A percentile compares a stretch with the other conserved stretches of the same genome.
Conservation (phyloP, 495 filamentous ascomycete species). For the Evernia prunastri region DNA sequence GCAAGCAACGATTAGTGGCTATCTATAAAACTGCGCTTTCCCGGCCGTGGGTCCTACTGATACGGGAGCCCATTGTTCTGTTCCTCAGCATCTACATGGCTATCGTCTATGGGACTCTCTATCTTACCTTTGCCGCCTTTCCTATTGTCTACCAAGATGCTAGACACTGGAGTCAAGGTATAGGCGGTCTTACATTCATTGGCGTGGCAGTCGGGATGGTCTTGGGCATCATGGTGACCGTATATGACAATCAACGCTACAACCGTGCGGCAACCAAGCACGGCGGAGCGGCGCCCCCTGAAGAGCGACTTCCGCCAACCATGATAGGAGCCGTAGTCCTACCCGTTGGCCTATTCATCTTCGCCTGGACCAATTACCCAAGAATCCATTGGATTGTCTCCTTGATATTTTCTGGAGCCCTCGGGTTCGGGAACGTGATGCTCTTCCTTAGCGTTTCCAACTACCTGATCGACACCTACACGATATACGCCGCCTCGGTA, state of each 20-base stretch:
- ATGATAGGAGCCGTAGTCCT: constrained; percentile 45
- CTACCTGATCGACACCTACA: constrained; percentile 34
- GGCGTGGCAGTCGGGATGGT: constrained; percentile 27
- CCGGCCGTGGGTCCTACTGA: neutral
- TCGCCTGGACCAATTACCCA: constrained; percentile 45
- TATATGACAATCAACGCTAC: constrained; percentile 18
- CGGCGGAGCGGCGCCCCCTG: constrained; percentile 25
- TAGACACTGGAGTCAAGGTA: constrained; percentile 29
- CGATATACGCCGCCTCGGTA: constrained; percentile 38
- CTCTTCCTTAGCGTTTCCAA: constrained; percentile 2
- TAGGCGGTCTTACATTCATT: constrained; percentile 29
- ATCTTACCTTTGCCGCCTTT: constrained; percentile 19
- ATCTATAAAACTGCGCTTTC: neutral
- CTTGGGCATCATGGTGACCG: constrained; percentile 17
- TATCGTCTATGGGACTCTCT: constrained; percentile 1
- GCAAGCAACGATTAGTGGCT: neutral
- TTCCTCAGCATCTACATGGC: neutral
- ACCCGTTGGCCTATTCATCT: constrained; percentile 45
- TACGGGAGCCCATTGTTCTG: neutral
- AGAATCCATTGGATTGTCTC: constrained; percentile 57
- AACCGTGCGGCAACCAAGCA: constrained; percentile 1
- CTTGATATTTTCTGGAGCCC: constrained; percentile 53
- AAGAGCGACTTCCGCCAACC: constrained; percentile 28
- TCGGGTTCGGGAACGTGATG: constrained; percentile 40
- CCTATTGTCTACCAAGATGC: constrained; percentile 30